Conservation (phyloP, 2,329 filamentous ascomycete genomes). For the Hymenoscyphus fraxineus region DNA sequence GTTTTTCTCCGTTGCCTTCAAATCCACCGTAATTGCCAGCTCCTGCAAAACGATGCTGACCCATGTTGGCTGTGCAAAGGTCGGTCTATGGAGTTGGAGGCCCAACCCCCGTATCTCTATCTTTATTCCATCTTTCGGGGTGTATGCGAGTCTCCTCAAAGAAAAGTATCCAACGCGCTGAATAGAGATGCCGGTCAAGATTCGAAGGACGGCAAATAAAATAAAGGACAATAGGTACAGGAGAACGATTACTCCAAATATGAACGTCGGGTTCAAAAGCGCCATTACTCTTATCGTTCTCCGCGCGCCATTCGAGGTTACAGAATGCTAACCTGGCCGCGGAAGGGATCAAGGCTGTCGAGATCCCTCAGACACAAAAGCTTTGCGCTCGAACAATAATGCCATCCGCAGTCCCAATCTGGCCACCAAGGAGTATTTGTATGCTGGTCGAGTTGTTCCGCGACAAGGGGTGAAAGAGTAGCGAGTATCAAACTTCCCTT, state of each 20-base stretch:
- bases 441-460: background rate
- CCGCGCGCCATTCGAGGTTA: conserved; percentile 22
- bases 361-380: conserved; percentile 12
- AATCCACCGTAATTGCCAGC: conserved; percentile 77
- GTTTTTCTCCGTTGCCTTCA: conserved; percentile 58
- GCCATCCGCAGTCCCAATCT: conserved; percentile 16
- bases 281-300: conserved; percentile 47
- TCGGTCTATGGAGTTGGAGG: conserved; percentile 84
- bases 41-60: conserved; percentile 85
- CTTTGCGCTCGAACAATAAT: conserved; percentile 11
- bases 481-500: background rate
- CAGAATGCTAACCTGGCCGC: conserved; percentile 2
- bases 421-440: background rate
- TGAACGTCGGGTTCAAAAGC: conserved; percentile 71
- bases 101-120: conserved; percentile 88
- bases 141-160: conserved; percentile 84
- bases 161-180: conserved; percentile 93
- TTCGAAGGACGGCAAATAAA: conserved; percentile 85
- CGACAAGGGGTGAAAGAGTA: background rate
- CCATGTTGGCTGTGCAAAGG: conserved; percentile 96
- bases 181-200: conserved; percentile 90
- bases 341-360: background rate
- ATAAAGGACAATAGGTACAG: conserved; percentile 90
- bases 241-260: conserved; percentile 80
- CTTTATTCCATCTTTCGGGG: conserved; percentile 80